Evolutionary conservation across 805 yeast genomes (phyloP), one percentile per base, ranked within the genome.

Genomic region (Ogataea glucozyma): DNA sequence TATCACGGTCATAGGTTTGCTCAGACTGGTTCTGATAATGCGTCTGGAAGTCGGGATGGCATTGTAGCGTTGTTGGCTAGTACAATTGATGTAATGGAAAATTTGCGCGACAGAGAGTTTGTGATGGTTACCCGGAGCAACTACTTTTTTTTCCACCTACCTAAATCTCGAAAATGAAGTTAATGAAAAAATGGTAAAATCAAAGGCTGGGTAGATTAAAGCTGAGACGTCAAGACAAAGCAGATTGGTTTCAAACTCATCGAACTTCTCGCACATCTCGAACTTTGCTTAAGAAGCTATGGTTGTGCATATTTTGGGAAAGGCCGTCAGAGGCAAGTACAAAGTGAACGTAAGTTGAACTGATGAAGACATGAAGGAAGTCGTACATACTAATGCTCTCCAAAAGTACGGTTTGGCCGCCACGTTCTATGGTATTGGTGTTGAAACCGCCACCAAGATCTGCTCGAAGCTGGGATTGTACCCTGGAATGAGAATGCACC

Each of bases 401-500:
- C 43, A 41, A 43, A 47, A 60, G 58, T 58, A 53, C 50, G 98
- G 95, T 4, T 72, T 93, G 49, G 81, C 90, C 18, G 76, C 84
- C 43, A 83, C 82, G 49, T 83, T 93, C 51, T 90, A 86, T 61
- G 99, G 98, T 22, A 71, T 93, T 30, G 97, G 98, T n/a, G 65
- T 69, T 34, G 64, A 69, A 41, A 79, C 85, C 8, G 91, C 97
- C 2, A 78, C 77, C 49, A 71, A 73, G 56, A 72, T 93, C 40
- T 89, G 97, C 62, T 82, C 97, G 29, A 88, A 81, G 60, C 78
- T 91, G 17, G 97, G 96, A 9, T 77, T 93, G 46, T 91, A 90
- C 60, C 98, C 98, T 34, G 73, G 77, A 61, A 90, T 91, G 95
- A 80, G 96, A 67, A 84, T 90, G 86, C 93, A 87, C 62, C 96